These are phyloP conservation scores for Lophiostoma macrostomum DNA, from an alignment of 495 filamentous ascomycete genomes.

Conservation along the genomic window DNA sequence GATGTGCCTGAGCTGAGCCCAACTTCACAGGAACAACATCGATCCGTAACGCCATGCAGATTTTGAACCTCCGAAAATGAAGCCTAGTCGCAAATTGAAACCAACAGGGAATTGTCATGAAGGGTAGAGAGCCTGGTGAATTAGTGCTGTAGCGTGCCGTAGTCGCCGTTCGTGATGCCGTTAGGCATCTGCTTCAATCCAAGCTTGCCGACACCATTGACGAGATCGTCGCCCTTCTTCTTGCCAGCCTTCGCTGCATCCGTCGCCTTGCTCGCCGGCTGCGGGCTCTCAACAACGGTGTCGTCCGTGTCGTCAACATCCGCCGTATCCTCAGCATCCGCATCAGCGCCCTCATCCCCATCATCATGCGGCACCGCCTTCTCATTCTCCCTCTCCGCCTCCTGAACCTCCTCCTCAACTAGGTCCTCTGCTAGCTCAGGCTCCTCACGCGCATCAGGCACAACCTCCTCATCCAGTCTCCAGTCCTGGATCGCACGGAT, in stretches of 20 bases:
- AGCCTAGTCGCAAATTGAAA: conserved; percentile 8
- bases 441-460: conserved; percentile 47
- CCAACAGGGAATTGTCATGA: not conserved
- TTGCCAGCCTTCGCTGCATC: conserved; percentile 6
- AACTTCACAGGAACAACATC: not conserved
- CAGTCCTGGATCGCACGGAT: conserved; percentile 49
- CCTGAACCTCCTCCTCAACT: conserved; percentile 34
- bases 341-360: conserved; percentile 16
- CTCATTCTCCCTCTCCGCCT: conserved; percentile 29
- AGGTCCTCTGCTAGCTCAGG: conserved; percentile 34
- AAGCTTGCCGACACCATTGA: conserved; percentile 11
- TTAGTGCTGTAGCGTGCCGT: conserved; percentile 15
- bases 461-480: conserved; percentile 42
- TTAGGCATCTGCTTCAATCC: conserved; percentile 22
- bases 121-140: not conserved
- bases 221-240: conserved; percentile 7
- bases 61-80: too few relatives aligned
- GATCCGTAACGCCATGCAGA: not conserved
- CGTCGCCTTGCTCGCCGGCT: not conserved
- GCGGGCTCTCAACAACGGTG: conserved; percentile 15
- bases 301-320: conserved; percentile 29
- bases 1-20: too few relatives aligned
- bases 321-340: conserved; percentile 21
- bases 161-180: conserved; percentile 25
- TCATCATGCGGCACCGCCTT: conserved; percentile 1